Evolutionary conservation across 2,329 filamentous ascomycete genomes (phyloP).

Genomic region (Neobulgaria alba): DNA sequence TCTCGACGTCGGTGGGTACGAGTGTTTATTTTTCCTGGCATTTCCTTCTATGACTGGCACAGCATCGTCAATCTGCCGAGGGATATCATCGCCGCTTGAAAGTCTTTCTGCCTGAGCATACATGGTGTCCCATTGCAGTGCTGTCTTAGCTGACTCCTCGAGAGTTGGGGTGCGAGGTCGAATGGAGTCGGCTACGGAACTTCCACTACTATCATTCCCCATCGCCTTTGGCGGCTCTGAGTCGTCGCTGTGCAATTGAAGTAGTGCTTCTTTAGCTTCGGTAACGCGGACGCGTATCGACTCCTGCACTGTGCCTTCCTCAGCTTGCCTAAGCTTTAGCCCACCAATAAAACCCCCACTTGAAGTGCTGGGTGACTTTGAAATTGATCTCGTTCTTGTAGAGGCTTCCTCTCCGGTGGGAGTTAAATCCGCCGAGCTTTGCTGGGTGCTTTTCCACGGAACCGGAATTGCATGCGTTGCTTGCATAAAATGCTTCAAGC

Average conservation of each 20-base stretch:
- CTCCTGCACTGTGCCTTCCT: slow-evolving; percentile 17
- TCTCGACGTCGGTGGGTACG: slow-evolving; percentile 10
- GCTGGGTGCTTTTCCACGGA: slow-evolving; percentile 11
- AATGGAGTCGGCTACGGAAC: slow-evolving; percentile 6
- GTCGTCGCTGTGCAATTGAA: slow-evolving; percentile 1
- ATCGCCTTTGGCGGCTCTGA: not conserved
- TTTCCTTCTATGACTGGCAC: slow-evolving; percentile 14
- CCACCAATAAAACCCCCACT: slow-evolving; percentile 25
- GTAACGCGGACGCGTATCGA: slow-evolving; percentile 3
- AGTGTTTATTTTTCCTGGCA: slow-evolving; percentile 9
- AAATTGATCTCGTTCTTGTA: slow-evolving; percentile 4
- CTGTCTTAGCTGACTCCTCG: slow-evolving; percentile 8
- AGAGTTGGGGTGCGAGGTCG: slow-evolving; percentile 9
- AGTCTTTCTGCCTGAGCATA: slow-evolving; percentile 7
- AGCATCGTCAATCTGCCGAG: slow-evolving; percentile 5
- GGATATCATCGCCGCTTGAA: not conserved
- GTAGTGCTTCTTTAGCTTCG: not conserved
- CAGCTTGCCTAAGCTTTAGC: slow-evolving; percentile 23
- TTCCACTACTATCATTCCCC: slow-evolving; percentile 1
- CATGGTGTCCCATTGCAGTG: slow-evolving; percentile 14
- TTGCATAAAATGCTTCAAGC: slow-evolving; percentile 15
- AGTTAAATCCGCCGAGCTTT: slow-evolving; percentile 1
- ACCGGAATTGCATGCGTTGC: slow-evolving; percentile 10
- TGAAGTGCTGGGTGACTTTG: slow-evolving; percentile 1
- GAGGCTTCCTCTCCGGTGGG: slow-evolving; percentile 5